Conservation (phyloP, 2,329 filamentous ascomycete species). For the Spiromastix sp. region DNA sequence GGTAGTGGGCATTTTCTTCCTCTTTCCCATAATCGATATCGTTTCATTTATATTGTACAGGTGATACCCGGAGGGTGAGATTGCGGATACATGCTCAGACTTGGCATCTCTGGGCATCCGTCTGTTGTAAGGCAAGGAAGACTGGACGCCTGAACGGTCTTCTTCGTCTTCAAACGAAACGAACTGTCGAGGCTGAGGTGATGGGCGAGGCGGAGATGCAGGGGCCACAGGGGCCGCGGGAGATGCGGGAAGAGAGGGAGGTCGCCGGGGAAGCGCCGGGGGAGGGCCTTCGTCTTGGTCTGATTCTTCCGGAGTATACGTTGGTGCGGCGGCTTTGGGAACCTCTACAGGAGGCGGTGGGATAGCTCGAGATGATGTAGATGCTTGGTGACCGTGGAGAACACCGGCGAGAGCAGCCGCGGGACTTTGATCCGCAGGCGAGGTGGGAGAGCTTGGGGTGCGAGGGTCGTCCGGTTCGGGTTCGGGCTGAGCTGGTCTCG, state of each 20-base stretch:
- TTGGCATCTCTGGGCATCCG: slow-evolving; percentile 33
- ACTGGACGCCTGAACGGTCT: slow-evolving; percentile 31
- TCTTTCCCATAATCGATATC: slow-evolving; percentile 92
- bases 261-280: slow-evolving; percentile 54
- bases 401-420: slow-evolving; percentile 48
- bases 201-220: slow-evolving; percentile 46
- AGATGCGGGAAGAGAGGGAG: slow-evolving; percentile 51
- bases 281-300: slow-evolving; percentile 49
- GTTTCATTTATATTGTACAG: slow-evolving; percentile 97
- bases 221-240: slow-evolving; percentile 49
- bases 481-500: slow-evolving; percentile 17
- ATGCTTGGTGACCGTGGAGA: slow-evolving; percentile 30
- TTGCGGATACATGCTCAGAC: slow-evolving; percentile 32
- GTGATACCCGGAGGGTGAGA: slow-evolving; percentile 71
- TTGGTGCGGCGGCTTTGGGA: slow-evolving; percentile 36
- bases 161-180: slow-evolving; percentile 30
- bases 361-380: slow-evolving; percentile 21
- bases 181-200: slow-evolving; percentile 32
- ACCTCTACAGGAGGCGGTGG: slow-evolving; percentile 20
- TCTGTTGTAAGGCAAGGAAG: slow-evolving; percentile 48
- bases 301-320: slow-evolving; percentile 54
- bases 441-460: slow-evolving; percentile 22
- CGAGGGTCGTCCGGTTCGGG: slow-evolving; percentile 36
- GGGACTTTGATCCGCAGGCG: slow-evolving; percentile 31
- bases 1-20: slow-evolving; percentile 97